A percentile compares a stretch with the other conserved stretches of the same genome.
These are phyloP conservation scores for Colletotrichum viniferum DNA, from an alignment of 2,329 filamentous ascomycete genomes.

Conservation along the genomic window DNA sequence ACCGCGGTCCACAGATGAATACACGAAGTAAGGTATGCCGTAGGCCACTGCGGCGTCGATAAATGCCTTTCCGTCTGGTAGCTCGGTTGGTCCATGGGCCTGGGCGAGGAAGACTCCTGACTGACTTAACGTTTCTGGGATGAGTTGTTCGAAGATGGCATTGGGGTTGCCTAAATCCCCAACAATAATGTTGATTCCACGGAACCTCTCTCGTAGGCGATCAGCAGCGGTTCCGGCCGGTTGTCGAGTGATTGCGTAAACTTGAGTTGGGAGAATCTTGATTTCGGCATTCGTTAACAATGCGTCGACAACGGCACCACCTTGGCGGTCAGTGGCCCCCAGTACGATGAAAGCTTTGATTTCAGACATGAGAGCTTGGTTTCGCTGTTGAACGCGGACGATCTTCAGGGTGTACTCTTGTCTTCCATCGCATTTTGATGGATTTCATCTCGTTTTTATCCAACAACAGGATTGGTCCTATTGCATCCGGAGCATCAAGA, in stretches of 20 bases:
- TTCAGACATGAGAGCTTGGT: not conserved
- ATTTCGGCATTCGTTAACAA: constrained; percentile 32
- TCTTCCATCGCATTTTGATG: not conserved
- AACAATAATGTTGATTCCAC: not conserved
- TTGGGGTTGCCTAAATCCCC: not conserved
- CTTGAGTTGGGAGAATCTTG: constrained; percentile 43
- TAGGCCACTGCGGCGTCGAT: constrained; percentile 54
- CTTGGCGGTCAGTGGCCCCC: constrained; percentile 35
- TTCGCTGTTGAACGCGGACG: not conserved
- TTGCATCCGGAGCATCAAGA: not conserved
- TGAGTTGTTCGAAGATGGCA: not conserved
- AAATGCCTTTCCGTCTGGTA: constrained; percentile 55
- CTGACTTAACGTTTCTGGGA: not conserved
- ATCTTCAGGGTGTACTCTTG: not conserved
- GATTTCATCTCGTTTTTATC: not conserved
- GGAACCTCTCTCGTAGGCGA: not conserved
- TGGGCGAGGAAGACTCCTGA: constrained; percentile 26
- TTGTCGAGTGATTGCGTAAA: constrained; percentile 55
- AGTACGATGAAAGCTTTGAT: constrained; percentile 25
- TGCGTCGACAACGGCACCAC: constrained; percentile 30
- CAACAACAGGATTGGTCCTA: not conserved
- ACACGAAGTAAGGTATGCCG: constrained; percentile 62
- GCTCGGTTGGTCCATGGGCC: constrained; percentile 40
- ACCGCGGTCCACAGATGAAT: constrained; percentile 68
- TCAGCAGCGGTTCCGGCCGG: not conserved